phyloP scores from a whole-genome alignment of 495 filamentous ascomycete species.

The Niebla homalea region DNA sequence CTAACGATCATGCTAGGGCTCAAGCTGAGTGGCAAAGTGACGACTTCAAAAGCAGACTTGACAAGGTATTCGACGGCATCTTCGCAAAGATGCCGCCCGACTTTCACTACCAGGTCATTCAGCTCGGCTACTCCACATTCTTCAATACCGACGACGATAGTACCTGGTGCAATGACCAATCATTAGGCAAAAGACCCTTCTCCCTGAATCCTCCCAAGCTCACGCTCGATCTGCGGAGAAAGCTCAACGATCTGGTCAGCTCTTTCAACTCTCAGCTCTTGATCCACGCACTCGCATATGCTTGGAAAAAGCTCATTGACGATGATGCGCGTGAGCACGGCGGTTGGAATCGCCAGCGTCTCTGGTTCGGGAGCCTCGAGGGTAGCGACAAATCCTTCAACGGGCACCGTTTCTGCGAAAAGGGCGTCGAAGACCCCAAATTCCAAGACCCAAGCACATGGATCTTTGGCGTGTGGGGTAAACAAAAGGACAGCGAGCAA shows the following conservation, averaged over 20 bases:
- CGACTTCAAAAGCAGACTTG: background rate
- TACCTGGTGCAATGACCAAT: background rate
- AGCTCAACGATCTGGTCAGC: background rate
- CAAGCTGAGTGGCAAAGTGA: background rate
- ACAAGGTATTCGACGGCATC: background rate
- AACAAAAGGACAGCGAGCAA: background rate
- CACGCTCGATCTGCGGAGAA: background rate
- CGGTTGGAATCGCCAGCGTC: background rate
- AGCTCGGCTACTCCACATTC: background rate
- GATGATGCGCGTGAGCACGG: background rate
- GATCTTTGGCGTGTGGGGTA: background rate
- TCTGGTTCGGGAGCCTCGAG: background rate
- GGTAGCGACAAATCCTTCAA: background rate
- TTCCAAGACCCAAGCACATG: background rate
- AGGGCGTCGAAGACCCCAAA: background rate
- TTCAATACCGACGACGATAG: background rate
- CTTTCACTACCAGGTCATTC: background rate
- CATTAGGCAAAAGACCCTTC: background rate
- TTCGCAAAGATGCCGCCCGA: constrained; percentile 3
- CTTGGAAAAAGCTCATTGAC: background rate
- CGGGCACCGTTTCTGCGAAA: constrained; percentile 4
- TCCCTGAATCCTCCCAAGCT: background rate
- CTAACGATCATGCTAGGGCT: background rate
- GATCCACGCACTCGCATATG: background rate
- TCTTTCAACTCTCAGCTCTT: background rate